phyloP scores from a whole-genome alignment of 139 green algal genomes.

The Chlorella vulgaris region DNA sequence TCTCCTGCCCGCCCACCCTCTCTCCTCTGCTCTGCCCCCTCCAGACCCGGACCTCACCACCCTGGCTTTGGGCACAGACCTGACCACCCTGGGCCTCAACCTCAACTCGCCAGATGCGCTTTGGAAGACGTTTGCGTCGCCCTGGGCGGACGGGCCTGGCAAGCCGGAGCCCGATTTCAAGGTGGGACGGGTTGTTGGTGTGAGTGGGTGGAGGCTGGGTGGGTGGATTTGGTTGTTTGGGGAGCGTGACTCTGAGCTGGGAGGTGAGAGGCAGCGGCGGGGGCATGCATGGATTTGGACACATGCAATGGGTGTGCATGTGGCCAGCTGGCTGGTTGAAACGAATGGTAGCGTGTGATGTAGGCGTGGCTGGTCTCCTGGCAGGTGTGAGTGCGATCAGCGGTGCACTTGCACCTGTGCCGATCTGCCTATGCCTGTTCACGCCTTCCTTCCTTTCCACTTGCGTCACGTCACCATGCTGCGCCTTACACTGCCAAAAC shows the following conservation, averaged over 20 bases:
- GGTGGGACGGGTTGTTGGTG: conserved; percentile 31
- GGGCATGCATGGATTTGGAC: background rate
- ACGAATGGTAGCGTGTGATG: too few species aligned
- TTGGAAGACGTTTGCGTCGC: conserved; percentile 84
- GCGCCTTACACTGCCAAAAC: background rate
- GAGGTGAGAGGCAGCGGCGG: background rate
- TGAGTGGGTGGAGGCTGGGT: background rate
- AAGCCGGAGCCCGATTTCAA: conserved; percentile 87
- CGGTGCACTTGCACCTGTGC: too few species aligned
- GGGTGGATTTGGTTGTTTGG: background rate
- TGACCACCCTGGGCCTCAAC: conserved; percentile 94
- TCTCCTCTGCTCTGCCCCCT: background rate
- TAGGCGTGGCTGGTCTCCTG: too few species aligned
- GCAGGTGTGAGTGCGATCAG: too few species aligned
- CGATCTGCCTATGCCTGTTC: too few species aligned
- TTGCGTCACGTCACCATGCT: background rate
- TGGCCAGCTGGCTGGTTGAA: background rate
- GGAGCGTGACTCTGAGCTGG: background rate
- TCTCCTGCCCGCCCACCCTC: background rate
- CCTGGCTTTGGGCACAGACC: conserved; percentile 93
- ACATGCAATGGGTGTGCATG: too few species aligned
- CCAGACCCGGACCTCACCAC: conserved; percentile 86
- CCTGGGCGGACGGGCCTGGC: conserved; percentile 80
- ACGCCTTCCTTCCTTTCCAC: background rate
- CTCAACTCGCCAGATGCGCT: conserved; percentile 63